These are phyloP conservation scores for Arabidopsis arenosa DNA, from an alignment of 345 rosid genomes.

Conservation along the genomic window DNA sequence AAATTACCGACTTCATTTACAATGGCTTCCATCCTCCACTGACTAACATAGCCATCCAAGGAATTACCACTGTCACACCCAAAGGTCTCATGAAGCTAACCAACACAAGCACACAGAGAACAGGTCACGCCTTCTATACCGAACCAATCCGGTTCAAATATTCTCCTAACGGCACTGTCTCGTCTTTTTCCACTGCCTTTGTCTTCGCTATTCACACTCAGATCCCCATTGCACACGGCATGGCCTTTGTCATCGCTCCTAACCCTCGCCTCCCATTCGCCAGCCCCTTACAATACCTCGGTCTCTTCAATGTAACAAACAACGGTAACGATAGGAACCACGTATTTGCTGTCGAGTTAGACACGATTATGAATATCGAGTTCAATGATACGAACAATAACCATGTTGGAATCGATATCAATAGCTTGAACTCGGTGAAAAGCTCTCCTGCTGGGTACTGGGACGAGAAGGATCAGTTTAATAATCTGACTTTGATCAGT, in stretches of 20 bases:
- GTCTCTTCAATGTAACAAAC: conserved; percentile 46
- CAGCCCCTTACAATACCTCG: conserved; percentile 39
- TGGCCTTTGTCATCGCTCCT: conserved; percentile 56
- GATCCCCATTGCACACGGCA: conserved; percentile 42
- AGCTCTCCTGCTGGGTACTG: conserved; percentile 46
- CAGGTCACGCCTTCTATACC: conserved; percentile 73
- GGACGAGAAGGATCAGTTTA: conserved; percentile 24
- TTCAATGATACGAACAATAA: conserved; percentile 42
- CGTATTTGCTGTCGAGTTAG: conserved; percentile 62
- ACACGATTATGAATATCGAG: conserved; percentile 43
- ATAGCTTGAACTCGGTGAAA: conserved; percentile 36
- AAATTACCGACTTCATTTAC: conserved; percentile 13
- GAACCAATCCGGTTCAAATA: conserved; percentile 61
- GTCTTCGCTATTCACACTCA: conserved; percentile 53
- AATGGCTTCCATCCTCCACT: conserved; percentile 27
- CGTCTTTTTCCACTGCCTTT: conserved; percentile 61
- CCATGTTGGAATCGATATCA: conserved; percentile 59
- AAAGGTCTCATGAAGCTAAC: conserved; percentile 63
- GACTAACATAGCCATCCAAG: conserved; percentile 51
- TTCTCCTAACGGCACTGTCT: conserved; percentile 40
- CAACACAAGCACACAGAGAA: conserved; percentile 38
- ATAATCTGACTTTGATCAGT: conserved; percentile 55
- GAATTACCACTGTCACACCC: conserved; percentile 50
- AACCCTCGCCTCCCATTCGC: conserved; percentile 35
- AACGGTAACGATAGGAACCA: conserved; percentile 47